Conservation (phyloP, 805 yeast species). For the Metschnikowia santaceciliae region DNA sequence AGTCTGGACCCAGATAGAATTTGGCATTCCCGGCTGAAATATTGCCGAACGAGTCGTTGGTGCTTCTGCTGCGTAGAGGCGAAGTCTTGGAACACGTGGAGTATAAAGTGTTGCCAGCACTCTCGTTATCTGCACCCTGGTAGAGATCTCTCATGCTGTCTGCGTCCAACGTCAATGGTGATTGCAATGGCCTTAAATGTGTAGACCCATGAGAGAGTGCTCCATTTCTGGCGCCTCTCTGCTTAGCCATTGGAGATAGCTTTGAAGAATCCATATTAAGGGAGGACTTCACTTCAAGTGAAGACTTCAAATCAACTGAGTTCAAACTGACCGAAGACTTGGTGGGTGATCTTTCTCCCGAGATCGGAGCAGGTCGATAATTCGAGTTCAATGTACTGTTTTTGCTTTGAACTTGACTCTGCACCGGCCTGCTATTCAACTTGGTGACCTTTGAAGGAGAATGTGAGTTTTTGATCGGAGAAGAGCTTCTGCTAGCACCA, state of each 20-base stretch:
- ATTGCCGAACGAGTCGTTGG: background rate
- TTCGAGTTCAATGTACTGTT: background rate
- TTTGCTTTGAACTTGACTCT: background rate
- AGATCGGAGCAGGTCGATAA: background rate
- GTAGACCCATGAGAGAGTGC: background rate
- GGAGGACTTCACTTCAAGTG: background rate
- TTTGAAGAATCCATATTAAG: background rate
- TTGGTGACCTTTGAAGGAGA: slow-evolving; percentile 14
- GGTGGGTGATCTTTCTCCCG: background rate
- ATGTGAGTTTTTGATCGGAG: slow-evolving; percentile 7
- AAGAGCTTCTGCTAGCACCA: slow-evolving; percentile 8
- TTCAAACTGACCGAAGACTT: background rate
- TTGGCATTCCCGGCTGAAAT: background rate
- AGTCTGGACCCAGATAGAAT: background rate
- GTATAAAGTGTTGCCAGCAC: slow-evolving; percentile 13
- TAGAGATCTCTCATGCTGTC: background rate
- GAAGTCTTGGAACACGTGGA: slow-evolving; percentile 17
- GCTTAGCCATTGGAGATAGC: slow-evolving; percentile 1
- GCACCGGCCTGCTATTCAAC: background rate
- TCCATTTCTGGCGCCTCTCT: background rate
- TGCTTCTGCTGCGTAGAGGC: slow-evolving; percentile 9
- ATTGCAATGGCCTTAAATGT: slow-evolving; percentile 10
- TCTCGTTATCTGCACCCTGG: slow-evolving; percentile 1
- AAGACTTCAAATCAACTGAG: background rate
- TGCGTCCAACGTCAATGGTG: slow-evolving; percentile 2